A percentile compares a stretch with the other conserved stretches of the same genome.
Evolutionary conservation across 2,329 filamentous ascomycete genomes (phyloP).

Genomic region (Calycina marina): DNA sequence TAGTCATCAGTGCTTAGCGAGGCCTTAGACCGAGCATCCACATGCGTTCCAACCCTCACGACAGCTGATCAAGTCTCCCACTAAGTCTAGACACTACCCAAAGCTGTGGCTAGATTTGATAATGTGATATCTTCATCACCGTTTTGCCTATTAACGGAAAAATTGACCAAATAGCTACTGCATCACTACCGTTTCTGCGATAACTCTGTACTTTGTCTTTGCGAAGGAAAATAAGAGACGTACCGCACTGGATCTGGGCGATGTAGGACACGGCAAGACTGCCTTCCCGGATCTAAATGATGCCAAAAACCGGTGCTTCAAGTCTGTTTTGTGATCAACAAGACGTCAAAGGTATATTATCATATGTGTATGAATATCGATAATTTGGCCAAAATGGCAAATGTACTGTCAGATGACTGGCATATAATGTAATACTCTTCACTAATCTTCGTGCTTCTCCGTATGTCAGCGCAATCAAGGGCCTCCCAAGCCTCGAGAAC

Average conservation of each 20-base stretch:
- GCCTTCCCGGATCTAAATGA: constrained; percentile 58
- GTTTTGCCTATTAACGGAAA: neutral
- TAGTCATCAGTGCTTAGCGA: too few relatives aligned
- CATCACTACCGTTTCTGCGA: constrained; percentile 46
- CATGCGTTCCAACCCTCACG: too few relatives aligned
- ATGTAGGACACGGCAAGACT: constrained; percentile 45
- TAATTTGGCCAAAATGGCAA: neutral
- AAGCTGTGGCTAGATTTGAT: constrained; percentile 58
- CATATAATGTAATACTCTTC: too few relatives aligned
- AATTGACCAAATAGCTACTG: constrained; percentile 35
- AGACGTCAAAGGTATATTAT: neutral
- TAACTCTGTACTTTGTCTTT: constrained; percentile 42
- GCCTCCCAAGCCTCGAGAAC: too few relatives aligned
- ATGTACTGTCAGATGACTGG: too few relatives aligned
- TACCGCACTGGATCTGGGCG: constrained; percentile 34
- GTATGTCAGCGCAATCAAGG: too few relatives aligned
- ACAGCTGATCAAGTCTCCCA: constrained; percentile 53
- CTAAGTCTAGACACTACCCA: constrained; percentile 52
- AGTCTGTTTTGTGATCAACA: constrained; percentile 29
- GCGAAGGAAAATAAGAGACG: constrained; percentile 41
- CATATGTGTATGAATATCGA: neutral
- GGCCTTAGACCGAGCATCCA: too few relatives aligned
- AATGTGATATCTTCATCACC: constrained; percentile 28
- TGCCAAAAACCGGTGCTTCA: constrained; percentile 52
- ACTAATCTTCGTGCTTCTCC: too few relatives aligned